Evolutionary conservation across 352 stramenopile species (phyloP).

Genomic region (Globisporangium echinulatum): DNA sequence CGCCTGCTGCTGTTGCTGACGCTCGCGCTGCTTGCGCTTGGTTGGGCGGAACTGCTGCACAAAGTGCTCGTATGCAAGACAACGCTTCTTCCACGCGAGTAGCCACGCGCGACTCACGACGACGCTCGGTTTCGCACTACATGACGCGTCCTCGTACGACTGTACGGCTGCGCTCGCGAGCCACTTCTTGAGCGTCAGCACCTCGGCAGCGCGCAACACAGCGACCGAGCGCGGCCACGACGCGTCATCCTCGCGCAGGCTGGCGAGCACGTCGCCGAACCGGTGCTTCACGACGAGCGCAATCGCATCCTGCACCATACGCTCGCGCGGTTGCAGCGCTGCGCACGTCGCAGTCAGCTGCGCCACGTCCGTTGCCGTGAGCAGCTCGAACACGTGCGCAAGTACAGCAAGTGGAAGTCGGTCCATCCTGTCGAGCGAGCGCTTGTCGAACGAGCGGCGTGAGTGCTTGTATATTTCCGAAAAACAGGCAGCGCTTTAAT

Average conservation of each 20-base stretch:
- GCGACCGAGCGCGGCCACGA: slow-evolving; percentile 56
- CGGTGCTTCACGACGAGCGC: slow-evolving; percentile 46
- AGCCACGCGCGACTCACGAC: slow-evolving; percentile 73
- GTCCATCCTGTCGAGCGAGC: slow-evolving; percentile 38
- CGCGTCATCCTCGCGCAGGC: slow-evolving; percentile 39
- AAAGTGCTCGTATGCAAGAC: slow-evolving; percentile 66
- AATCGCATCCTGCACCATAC: slow-evolving; percentile 42
- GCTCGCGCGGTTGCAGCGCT: slow-evolving; percentile 25
- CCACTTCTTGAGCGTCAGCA: slow-evolving; percentile 56
- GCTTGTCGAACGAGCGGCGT: background rate
- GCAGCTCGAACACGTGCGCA: slow-evolving; percentile 53
- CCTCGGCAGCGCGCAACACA: slow-evolving; percentile 52
- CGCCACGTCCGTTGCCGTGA: slow-evolving; percentile 50
- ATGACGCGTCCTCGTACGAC: slow-evolving; percentile 37
- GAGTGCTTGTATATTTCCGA: background rate
- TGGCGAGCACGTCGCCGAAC: slow-evolving; percentile 46
- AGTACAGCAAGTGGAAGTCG: slow-evolving; percentile 44
- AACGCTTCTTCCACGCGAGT: slow-evolving; percentile 65
- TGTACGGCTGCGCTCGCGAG: slow-evolving; percentile 24
- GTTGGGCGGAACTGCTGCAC: slow-evolving; percentile 61
- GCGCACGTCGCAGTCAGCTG: slow-evolving; percentile 39
- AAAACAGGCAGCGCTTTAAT: background rate
- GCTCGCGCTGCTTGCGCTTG: slow-evolving; percentile 57
- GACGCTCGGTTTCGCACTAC: slow-evolving; percentile 28
- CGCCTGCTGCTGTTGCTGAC: slow-evolving; percentile 13